Base-by-base conservation (phyloP, 345 rosid genomes). In the Gossypium longicalyx region DNA sequence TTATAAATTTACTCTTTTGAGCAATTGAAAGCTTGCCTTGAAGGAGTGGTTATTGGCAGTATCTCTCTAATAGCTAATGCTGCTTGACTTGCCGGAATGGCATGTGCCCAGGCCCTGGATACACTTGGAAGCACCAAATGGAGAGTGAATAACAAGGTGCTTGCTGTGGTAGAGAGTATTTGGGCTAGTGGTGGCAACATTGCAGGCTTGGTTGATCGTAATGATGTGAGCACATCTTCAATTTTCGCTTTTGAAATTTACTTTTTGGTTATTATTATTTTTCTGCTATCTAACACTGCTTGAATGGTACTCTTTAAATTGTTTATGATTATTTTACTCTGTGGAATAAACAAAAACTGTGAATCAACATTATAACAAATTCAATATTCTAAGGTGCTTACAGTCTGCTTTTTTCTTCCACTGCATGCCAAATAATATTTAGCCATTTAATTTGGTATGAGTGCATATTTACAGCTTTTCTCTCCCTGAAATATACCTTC, bases 41-140 rank as follows among this genome's bases (percentile, higher is more conserved):
- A 22, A 54, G 5, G 0, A 20, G 74, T 12, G 25, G 43, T 59
- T 58, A 11, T 15, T 43, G 23, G 16, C 52, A 9, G 53, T 58
- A 43, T 1, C 38, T 48, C 53, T 54, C 25, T 70, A 7, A 64
- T 57, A 70, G 72, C 58, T 64, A 20, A 9, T 41, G 19, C 67
- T 74, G 7, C 44, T 74, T 66, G 62, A 77, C 41, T 43, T 34
- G n/a, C 15, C 52, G 23, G 52, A 23, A 27, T 68, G 45, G 25
- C 47, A 61, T 73, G 54, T n/a, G 12, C 79, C 62, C 79, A 93
- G 99, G 99, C 99, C 64, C 81, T 96, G 84, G 92, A 96, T 88
- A 93, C 93, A 2, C 94, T 96, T 74, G 99, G 99, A 81, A 88
- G 81, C 83, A 89, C 97, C 74, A 93, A 93, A 78, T 96, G 99